Evolutionary conservation across 768 basidiomycete genomes (phyloP), one percentile per base, ranked within the genome.

Genomic region (Psilocybe sp.): DNA sequence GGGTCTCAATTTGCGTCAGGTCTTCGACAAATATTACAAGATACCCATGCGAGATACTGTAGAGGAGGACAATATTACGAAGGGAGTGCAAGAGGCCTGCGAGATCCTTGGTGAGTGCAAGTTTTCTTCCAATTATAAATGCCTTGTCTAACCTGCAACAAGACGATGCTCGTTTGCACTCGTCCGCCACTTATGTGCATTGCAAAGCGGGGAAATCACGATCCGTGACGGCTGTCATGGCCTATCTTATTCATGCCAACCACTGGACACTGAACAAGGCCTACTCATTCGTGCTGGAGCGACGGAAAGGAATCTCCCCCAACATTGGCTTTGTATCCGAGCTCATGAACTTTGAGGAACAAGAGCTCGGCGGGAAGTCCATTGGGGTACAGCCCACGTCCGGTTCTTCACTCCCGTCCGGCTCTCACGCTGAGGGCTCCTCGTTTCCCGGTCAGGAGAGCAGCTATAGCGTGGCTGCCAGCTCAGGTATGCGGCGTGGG

Each of bases 291-390:
- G 95, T 98, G 19, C 79, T 92, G 36, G 95, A 95, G 59, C 82
- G 93, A 8, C 83, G 96, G 33, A 92, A 92, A 58, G 93, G 93
- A 56, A 96, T 98, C 57, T 94, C 91, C 12, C 96, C 95, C 9
- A 98, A 97, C 63, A 96, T 98, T 54, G 96, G 96, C 6, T 98
- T 98, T 68, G 93, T 98, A 39, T 92, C 91, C 4, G 94, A 97
- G 67, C 79, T 98, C 38, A 97, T 97, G 95, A 87, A 84, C 41
- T 97, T 95, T 61, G 95, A 98, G 70, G 93, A 96, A 63, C 76
- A 85, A 62, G 89, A 96, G 68, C 73, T 95, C 44, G 84, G 94
- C 52, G 76, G 89, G 46, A 82, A 91, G 70, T 82, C 80, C 11
- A 70, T 82, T 28, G 87, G 87, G 35, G 87, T 89, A 31, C 71